phyloP scores from a whole-genome alignment of 2,329 filamentous ascomycete species.

The Trichoderma arundinaceum region DNA sequence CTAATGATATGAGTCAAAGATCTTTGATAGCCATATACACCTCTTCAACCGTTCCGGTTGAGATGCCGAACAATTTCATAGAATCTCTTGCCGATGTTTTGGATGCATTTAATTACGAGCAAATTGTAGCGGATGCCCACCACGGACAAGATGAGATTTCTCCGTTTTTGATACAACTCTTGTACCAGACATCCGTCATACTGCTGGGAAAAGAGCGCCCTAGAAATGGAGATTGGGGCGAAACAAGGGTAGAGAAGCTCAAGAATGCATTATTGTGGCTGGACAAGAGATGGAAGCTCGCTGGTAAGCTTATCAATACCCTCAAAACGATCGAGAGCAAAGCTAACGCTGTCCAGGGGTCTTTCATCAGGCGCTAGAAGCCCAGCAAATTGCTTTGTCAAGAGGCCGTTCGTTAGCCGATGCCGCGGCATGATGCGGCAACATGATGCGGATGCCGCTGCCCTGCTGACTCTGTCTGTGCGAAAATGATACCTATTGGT shows the following conservation, averaged over 20 bases:
- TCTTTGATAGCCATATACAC: slow-evolving; percentile 19
- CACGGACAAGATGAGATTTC: slow-evolving; percentile 14
- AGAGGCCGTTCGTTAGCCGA: not conserved
- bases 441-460: not conserved
- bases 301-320: not conserved
- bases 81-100: slow-evolving; percentile 15
- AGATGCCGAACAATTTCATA: slow-evolving; percentile 10
- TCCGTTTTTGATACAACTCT: not conserved
- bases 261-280: not conserved
- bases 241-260: slow-evolving; percentile 10
- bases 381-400: slow-evolving; percentile 18
- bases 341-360: not conserved
- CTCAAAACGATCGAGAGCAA: not conserved
- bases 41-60: not conserved
- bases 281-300: slow-evolving; percentile 19
- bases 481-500: too few species aligned
- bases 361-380: slow-evolving; percentile 15
- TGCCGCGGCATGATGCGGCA: not conserved
- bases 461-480: not conserved
- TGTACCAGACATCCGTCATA: not conserved
- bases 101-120: slow-evolving; percentile 4
- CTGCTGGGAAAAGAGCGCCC: not conserved
- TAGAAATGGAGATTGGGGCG: not conserved
- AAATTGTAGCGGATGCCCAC: not conserved
- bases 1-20: not conserved